A percentile compares a stretch with the other conserved stretches of the same genome.
phyloP scores from a whole-genome alignment of 495 filamentous ascomycete genomes.

The Aspergillus carlsbadensis region DNA sequence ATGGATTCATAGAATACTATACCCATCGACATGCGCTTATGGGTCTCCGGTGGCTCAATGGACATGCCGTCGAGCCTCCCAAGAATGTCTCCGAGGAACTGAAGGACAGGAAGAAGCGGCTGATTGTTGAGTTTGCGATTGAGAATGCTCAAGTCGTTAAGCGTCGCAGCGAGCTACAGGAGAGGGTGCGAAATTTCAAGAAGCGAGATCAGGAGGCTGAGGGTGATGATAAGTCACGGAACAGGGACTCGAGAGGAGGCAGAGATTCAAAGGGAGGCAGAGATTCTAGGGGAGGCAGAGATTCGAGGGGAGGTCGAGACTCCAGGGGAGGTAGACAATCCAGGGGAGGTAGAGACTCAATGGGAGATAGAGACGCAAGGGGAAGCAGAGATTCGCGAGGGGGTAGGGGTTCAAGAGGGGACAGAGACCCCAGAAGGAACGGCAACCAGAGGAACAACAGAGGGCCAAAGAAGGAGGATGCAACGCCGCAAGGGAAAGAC shows the following conservation, averaged over 20 bases:
- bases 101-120: slow-evolving; percentile 65
- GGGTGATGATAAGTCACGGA: slow-evolving; percentile 13
- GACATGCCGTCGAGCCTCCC: slow-evolving; percentile 59
- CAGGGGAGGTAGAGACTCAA: too few species aligned
- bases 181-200: slow-evolving; percentile 51
- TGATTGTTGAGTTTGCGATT: slow-evolving; percentile 97
- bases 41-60: slow-evolving; percentile 92
- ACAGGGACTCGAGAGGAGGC: slow-evolving; percentile 24
- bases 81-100: slow-evolving; percentile 36
- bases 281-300: not conserved
- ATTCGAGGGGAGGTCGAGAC: too few species aligned
- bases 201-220: slow-evolving; percentile 23
- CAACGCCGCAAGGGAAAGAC: slow-evolving; percentile 20
- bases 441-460: not conserved
- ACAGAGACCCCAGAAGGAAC: not conserved
- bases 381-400: too few species aligned
- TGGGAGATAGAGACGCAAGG: too few species aligned
- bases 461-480: not conserved
- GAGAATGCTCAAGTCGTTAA: slow-evolving; percentile 94
- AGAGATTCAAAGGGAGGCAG: not conserved
- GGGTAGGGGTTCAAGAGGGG: too few species aligned
- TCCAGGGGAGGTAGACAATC: too few species aligned
- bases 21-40: slow-evolving; percentile 93
- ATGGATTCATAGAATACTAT: slow-evolving; percentile 97
- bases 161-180: slow-evolving; percentile 66